Evolutionary conservation across 2,329 filamentous ascomycete genomes (phyloP).

Genomic region (Elsinoe arachidis): DNA sequence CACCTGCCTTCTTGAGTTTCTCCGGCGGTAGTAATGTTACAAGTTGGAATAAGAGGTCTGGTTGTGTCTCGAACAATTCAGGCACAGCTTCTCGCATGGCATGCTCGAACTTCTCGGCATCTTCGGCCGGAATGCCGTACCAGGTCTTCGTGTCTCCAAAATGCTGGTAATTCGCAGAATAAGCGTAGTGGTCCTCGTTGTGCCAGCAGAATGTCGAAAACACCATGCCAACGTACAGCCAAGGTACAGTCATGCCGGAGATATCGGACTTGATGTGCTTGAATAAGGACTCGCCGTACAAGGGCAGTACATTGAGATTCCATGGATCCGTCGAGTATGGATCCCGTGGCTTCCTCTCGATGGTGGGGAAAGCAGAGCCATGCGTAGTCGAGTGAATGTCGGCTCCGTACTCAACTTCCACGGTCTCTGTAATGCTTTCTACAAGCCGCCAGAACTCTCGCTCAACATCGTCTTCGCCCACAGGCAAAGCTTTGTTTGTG

Average conservation of each 20-base stretch:
- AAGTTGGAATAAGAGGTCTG: constrained; percentile 89
- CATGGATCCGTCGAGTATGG: constrained; percentile 83
- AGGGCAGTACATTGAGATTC: constrained; percentile 89
- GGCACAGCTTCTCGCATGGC: constrained; percentile 94
- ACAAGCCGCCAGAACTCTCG: constrained; percentile 95
- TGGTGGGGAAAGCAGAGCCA: constrained; percentile 90
- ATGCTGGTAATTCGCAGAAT: constrained; percentile 97
- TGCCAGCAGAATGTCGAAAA: constrained; percentile 99
- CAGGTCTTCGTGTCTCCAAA: constrained; percentile 98
- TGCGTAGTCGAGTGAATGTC: constrained; percentile 98
- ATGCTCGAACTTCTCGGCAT: constrained; percentile 87
- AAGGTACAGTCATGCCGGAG: constrained; percentile 97
- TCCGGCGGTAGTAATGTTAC: constrained; percentile 94
- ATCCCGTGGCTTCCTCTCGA: constrained; percentile 81
- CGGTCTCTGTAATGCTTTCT: constrained; percentile 85
- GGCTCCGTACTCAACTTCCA: constrained; percentile 95
- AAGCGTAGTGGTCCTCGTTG: constrained; percentile 95
- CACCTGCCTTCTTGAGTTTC: constrained; percentile 84
- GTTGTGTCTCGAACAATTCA: constrained; percentile 93
- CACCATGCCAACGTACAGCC: constrained; percentile 99
- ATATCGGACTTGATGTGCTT: constrained; percentile 97
- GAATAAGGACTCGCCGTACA: constrained; percentile 87
- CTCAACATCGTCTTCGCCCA: constrained; percentile 93
- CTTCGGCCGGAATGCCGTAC: constrained; percentile 93
- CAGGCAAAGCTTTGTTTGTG: constrained; percentile 67